phyloP scores from a whole-genome alignment of 2,329 filamentous ascomycete genomes.

The Trichophyton schoenleinii region DNA sequence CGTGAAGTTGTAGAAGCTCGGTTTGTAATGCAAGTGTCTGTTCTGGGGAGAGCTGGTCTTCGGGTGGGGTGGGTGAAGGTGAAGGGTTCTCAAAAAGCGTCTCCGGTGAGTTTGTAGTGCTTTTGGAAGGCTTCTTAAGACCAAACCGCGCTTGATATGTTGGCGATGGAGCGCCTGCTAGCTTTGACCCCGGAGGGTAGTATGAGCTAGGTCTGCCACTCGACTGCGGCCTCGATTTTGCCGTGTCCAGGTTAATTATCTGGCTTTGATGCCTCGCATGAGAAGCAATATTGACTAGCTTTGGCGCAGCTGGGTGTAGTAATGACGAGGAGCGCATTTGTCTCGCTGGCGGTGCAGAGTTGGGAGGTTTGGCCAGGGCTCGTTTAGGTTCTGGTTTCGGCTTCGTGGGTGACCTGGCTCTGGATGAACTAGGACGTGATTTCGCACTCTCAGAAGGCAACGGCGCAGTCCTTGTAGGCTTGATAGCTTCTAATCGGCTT shows the following conservation, averaged over 20 bases:
- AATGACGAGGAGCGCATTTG: conserved; percentile 4
- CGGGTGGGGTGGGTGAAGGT: conserved; percentile 10
- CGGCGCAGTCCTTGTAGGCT: background rate
- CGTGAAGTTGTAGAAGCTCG: conserved; percentile 33
- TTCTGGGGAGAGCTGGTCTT: conserved; percentile 21
- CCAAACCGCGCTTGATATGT: conserved; percentile 29
- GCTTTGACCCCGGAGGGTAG: conserved; percentile 13
- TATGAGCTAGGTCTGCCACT: conserved; percentile 6
- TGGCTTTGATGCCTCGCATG: conserved; percentile 29
- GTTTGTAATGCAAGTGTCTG: conserved; percentile 29
- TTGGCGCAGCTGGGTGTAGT: conserved; percentile 15
- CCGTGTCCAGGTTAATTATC: conserved; percentile 15
- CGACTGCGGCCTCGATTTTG: conserved; percentile 8
- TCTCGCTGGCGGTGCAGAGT: background rate
- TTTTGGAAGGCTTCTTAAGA: conserved; percentile 25
- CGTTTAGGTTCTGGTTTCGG: background rate
- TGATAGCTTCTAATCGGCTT: background rate
- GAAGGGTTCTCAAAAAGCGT: conserved; percentile 8
- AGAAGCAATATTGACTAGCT: conserved; percentile 10
- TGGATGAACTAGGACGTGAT: background rate
- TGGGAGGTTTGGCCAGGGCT: background rate
- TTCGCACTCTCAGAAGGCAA: background rate
- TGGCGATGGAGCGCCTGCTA: conserved; percentile 22
- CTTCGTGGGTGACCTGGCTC: background rate
- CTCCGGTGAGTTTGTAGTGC: conserved; percentile 12